Base-by-base conservation (phyloP, 208 protist genomes). In the Crithidia mellificae region DNA sequence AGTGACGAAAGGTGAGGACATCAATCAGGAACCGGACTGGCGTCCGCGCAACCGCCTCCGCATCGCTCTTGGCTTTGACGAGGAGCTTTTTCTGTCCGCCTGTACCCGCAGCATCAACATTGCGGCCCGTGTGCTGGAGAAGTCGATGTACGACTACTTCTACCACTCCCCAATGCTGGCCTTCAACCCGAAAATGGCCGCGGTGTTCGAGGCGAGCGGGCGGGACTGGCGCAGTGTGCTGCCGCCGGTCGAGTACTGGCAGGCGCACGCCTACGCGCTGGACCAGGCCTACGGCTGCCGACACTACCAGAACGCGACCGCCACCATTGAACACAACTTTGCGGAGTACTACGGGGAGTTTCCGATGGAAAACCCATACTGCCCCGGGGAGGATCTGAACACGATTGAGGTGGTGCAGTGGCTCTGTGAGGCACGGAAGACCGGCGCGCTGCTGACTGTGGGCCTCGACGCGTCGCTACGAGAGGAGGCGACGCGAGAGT, bases 31-130 rank as follows among this genome's bases (percentile, higher is more conserved):
- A 65, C 84, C 75, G 0, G 82, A 88, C 34, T 91, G 79, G 78
- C 80, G 73, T 17, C 70, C 63, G 29, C 90, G 90, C 25, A 87
- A 90, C 53, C 81, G 85, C 1, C 81, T 96, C 24, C 91, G 91
- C 54, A 91, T 93, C 43, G 92, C 88, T 0, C 77, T 96, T 34
- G 91, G 91, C 36, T 96, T 80, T 53, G 91, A 96, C 65, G 91
- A 93, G 72, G 80, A 88, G 27, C 76, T 93, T 38, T 96, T 96
- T 54, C 66, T 74, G 2, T 53, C 36, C 27, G 55, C 43, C 8
- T 90, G 85, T 63, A 74, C 74, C 50, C 65, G 80, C 24, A 81
- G 66, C 43, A 63, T 86, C 14, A 84, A 81, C 71, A 32, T 92
- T 34, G 76, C 87, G 6, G 83, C 87, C 3, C 69, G 85, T 0